Evolutionary conservation across 2,329 filamentous ascomycete species (phyloP), one percentile per base, ranked within the genome.

Genomic region (Emydomyces testavorans): DNA sequence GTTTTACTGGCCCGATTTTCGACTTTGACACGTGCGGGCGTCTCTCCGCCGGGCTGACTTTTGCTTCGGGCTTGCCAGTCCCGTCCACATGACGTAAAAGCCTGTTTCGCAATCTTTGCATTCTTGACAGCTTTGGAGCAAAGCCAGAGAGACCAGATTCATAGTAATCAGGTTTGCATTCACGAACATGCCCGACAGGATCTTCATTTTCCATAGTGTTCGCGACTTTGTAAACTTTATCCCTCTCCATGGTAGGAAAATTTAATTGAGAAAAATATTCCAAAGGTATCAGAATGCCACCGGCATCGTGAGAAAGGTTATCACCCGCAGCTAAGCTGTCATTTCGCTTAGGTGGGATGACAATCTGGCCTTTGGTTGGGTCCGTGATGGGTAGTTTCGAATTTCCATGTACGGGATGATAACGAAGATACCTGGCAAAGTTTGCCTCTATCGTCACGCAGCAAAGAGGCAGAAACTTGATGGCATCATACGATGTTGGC

Each of bases 401-500:
- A 34, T 32, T 20, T 6, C 40, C 40, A 34, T 32, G 15, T 15
- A 43, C 16, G 15, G 28, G 28, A 10, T 43, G 28, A 20, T 13
- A 24, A 7, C 18, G 28, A 21, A 43, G 7, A 13, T 43, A 43
- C 18, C 11, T 32, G 18, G 28, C 18, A 11, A 34, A 43, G 20
- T 43, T 43, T 18, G 40, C 40, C 13, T 43, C 40, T 21, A 43
- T 34, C 3, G 40, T 43, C 40, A 43, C 28, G n/a, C 16, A 43
- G 29, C 28, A 43, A 24, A 43, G 40, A 43, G 40, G 40, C 16
- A 43, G 16, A n/a, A 43, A 43, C 34, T 43, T 32, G 40, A 43
- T 43, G 18, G 18, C 29, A 7, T 15, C 16, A 16, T 51, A 42
- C 18, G 43, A 50, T 11, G 47, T 36, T 11, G 43, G 45, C 6